These are phyloP conservation scores for Diaporthe eres DNA, from an alignment of 2,329 filamentous ascomycete species.

Conservation along the genomic window DNA sequence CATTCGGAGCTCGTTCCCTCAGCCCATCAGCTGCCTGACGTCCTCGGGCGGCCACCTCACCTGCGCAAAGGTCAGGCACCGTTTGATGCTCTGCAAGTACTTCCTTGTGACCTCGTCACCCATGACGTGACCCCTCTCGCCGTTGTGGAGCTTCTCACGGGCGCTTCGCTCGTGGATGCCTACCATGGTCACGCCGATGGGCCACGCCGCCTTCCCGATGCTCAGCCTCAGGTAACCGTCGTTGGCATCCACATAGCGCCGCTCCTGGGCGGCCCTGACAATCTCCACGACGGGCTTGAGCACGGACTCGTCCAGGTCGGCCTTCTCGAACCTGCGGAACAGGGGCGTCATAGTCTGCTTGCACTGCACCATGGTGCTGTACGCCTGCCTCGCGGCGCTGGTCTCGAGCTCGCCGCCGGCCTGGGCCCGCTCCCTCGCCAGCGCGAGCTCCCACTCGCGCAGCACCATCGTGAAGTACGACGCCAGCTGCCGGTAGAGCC, in stretches of 20 bases:
- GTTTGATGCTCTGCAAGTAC: conserved; percentile 97
- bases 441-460: conserved; percentile 85
- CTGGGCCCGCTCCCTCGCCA: conserved; percentile 72
- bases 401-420: conserved; percentile 65
- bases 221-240: conserved; percentile 93
- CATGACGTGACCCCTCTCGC: conserved; percentile 93
- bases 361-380: conserved; percentile 88
- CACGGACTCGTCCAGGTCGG: conserved; percentile 82
- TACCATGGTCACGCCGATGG: conserved; percentile 99
- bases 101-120: conserved; percentile 96
- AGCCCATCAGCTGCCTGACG: conserved; percentile 94
- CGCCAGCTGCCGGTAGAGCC: conserved; percentile 88
- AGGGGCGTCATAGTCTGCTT: conserved; percentile 90
- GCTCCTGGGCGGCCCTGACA: conserved; percentile 88
- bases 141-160: conserved; percentile 93
- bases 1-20: conserved; percentile 38
- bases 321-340: conserved; percentile 89
- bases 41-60: conserved; percentile 96
- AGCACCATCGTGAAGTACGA: conserved; percentile 99
- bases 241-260: conserved; percentile 95
- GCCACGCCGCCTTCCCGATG: conserved; percentile 98
- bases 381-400: conserved; percentile 84
- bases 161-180: conserved; percentile 98
- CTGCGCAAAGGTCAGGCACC: conserved; percentile 96
- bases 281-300: conserved; percentile 91